Evolutionary conservation across 2,329 filamentous ascomycete genomes (phyloP), one percentile per base, ranked within the genome.

Genomic region (Malbranchea zuffiana): DNA sequence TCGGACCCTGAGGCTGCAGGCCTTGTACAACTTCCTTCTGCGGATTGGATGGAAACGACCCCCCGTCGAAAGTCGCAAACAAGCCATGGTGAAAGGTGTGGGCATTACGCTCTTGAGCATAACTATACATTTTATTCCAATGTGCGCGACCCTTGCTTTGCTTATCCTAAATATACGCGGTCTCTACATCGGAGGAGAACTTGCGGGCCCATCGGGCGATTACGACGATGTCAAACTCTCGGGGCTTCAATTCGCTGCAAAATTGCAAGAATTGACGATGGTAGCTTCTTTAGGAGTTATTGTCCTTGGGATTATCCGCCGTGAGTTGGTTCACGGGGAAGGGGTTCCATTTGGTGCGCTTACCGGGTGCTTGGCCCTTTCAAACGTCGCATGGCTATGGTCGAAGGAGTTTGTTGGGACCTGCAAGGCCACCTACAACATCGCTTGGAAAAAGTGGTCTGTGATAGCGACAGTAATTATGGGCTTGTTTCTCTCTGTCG

Each of bases 191-290:
- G 23, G 23, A 25, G 23, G 23, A 25, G 23, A 25, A n/a, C 23
- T 25, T 7, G 23, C 23, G n/a, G 23, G 23, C 7, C 23, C n/a
- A 7, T 25, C 23, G 23, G 23, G 23, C 7, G 23, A 25, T 25
- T 25, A 25, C n/a, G 23, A 25, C n/a, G 23, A 25, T 25, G n/a
- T 25, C 23, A 25, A 25, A n/a, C 23, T 25, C n/a, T 25, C n/a
- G 7, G 23, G 23, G 23, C 23, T 25, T 7, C 23, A 25, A 25
- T 25, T 25, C 7, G 23, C 23, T 7, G 23, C 23, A 7, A 25
- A 25, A 25, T n/a, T 25, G 23, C 23, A 25, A 7, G 23, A 25
- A 25, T 25, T 25, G 23, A 7, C n/a, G 7, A 25, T 25, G 23
- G 7, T 25, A n/a, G 23, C 23, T 25, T 25, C 23, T 25, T 7